phyloP scores from a whole-genome alignment of 2,329 filamentous ascomycete species.

The Penicillium sclerotigenum region DNA sequence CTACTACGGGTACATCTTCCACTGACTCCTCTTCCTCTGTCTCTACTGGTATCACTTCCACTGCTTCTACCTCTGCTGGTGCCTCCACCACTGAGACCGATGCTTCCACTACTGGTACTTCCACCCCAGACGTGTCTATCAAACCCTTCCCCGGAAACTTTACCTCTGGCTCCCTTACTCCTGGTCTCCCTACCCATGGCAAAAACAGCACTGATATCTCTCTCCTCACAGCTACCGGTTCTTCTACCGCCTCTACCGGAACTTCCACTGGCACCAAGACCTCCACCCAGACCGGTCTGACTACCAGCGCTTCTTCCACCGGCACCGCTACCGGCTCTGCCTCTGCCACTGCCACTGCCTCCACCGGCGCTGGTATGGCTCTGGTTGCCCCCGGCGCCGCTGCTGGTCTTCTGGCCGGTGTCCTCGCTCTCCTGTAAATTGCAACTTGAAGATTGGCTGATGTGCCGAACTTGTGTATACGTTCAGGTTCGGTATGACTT shows the following conservation, averaged over 20 bases:
- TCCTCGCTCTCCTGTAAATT: constrained; percentile 21
- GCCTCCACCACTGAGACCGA: constrained; percentile 6
- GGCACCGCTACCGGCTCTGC: constrained; percentile 2
- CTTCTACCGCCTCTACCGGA: constrained; percentile 6
- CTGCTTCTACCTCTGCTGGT: constrained; percentile 10
- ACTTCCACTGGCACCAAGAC: constrained; percentile 11
- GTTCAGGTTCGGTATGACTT: neutral
- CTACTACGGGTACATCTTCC: constrained; percentile 16
- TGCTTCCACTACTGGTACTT: constrained; percentile 11
- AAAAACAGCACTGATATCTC: constrained; percentile 1
- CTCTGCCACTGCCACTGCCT: constrained; percentile 7
- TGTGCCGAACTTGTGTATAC: neutral
- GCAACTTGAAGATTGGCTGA: neutral
- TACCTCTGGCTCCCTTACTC: neutral
- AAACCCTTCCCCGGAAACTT: neutral
- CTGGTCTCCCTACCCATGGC: neutral
- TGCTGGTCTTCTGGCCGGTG: constrained; percentile 23
- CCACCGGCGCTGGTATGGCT: constrained; percentile 14
- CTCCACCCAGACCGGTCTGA: constrained; percentile 4
- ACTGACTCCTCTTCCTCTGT: constrained; percentile 7
- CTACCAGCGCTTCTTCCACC: constrained; percentile 9
- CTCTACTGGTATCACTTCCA: constrained; percentile 10
- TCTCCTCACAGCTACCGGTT: constrained; percentile 5
- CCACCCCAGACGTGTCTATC: neutral
- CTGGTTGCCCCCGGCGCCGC: constrained; percentile 15